phyloP scores from a whole-genome alignment of 495 filamentous ascomycete genomes.

The Astrothelium subdiscretum region DNA sequence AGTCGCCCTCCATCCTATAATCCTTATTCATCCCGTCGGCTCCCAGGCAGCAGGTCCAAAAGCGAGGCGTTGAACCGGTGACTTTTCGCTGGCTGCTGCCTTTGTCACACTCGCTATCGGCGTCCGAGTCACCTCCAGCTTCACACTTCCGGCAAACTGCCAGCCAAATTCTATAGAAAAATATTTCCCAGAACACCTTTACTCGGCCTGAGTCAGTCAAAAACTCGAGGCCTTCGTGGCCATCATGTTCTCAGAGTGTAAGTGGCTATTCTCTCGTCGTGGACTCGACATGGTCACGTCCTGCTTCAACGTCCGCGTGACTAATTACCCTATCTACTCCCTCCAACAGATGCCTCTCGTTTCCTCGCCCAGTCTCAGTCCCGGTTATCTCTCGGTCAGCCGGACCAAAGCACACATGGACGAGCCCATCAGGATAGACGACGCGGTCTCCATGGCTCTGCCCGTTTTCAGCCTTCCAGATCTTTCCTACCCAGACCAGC shows the following conservation, averaged over 20 bases:
- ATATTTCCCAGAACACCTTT: neutral
- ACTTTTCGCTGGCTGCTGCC: neutral
- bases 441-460: conserved; percentile 21
- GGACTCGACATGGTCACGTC: conserved; percentile 14
- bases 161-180: neutral
- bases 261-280: conserved; percentile 29
- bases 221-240: neutral
- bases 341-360: conserved; percentile 71
- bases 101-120: conserved; percentile 1
- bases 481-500: conserved; percentile 39
- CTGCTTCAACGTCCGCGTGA: conserved; percentile 19
- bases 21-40: neutral
- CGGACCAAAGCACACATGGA: conserved; percentile 29
- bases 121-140: neutral
- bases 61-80: neutral
- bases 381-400: conserved; percentile 55
- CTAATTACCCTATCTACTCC: conserved; percentile 12
- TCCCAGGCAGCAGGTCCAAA: neutral
- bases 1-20: neutral
- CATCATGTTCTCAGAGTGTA: conserved; percentile 97
- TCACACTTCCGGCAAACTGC: neutral
- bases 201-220: neutral
- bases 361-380: conserved; percentile 98
- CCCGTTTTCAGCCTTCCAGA: conserved; percentile 38
- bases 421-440: neutral